These are phyloP conservation scores for Xylaria acuta DNA, from an alignment of 495 filamentous ascomycete species.

Conservation along the genomic window DNA sequence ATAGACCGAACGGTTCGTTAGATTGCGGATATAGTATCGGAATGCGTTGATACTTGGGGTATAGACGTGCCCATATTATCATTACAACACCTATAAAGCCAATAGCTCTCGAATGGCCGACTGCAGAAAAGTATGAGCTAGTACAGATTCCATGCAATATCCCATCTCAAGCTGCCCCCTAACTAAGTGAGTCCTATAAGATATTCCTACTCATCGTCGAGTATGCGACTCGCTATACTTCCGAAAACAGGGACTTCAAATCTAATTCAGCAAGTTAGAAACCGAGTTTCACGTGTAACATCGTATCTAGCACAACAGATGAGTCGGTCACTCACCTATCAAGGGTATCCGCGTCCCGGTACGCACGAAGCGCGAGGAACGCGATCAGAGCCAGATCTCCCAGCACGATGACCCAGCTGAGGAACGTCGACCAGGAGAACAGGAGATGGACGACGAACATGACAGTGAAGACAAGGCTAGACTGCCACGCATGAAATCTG, in stretches of 20 bases:
- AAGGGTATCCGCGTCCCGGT: constrained; percentile 86
- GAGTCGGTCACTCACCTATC: constrained; percentile 65
- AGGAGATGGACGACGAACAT: constrained; percentile 87
- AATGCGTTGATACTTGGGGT: not conserved
- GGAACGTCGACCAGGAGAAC: constrained; percentile 79
- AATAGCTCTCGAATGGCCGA: not conserved
- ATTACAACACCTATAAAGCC: constrained; percentile 1
- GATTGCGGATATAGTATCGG: not conserved
- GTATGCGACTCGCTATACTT: constrained; percentile 81
- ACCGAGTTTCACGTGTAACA: constrained; percentile 22
- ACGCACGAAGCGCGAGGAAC: constrained; percentile 79
- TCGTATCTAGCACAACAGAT: not conserved
- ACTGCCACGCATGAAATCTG: constrained; percentile 97
- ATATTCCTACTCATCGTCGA: constrained; percentile 79
- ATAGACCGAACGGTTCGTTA: not conserved
- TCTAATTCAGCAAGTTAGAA: constrained; percentile 39
- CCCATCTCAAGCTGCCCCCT: not conserved
- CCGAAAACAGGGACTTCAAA: constrained; percentile 91
- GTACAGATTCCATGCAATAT: not conserved
- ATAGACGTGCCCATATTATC: constrained; percentile 15
- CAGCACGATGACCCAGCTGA: constrained; percentile 83
- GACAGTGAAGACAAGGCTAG: constrained; percentile 81
- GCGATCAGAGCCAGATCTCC: constrained; percentile 77
- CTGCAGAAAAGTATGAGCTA: not conserved
- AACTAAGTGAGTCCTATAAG: not conserved